These are phyloP conservation scores for Sphaerulina vaccinii DNA, from an alignment of 2,329 filamentous ascomycete genomes.

Conservation along the genomic window DNA sequence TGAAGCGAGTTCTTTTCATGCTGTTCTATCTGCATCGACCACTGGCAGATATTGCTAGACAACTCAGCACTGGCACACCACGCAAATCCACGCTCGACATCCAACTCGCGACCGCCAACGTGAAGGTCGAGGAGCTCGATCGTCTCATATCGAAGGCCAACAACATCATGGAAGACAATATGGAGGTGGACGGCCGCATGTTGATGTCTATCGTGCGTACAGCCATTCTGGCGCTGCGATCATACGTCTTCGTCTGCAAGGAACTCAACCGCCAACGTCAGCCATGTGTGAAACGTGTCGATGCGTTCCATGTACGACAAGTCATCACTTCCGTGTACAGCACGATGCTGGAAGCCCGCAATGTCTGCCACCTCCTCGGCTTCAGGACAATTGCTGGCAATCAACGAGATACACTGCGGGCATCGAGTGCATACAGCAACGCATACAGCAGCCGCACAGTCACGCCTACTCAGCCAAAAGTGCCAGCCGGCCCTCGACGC, in stretches of 20 bases:
- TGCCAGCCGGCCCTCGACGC: conserved; percentile 45
- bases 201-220: conserved; percentile 43
- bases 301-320: conserved; percentile 58
- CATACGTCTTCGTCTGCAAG: conserved; percentile 50
- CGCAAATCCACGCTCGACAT: conserved; percentile 53
- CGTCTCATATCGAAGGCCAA: conserved; percentile 44
- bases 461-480: conserved; percentile 50
- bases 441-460: conserved; percentile 37
- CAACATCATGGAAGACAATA: conserved; percentile 50
- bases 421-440: conserved; percentile 32
- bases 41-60: conserved; percentile 34
- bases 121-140: conserved; percentile 57
- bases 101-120: conserved; percentile 56
- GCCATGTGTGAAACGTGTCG: conserved; percentile 56
- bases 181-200: conserved; percentile 44
- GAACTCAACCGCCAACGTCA: conserved; percentile 50
- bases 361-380: conserved; percentile 56
- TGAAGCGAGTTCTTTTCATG: conserved; percentile 32
- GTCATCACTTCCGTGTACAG: conserved; percentile 60
- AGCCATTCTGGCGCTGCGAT: conserved; percentile 51
- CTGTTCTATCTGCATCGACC: conserved; percentile 32
- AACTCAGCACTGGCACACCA: conserved; percentile 48
- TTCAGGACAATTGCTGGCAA: conserved; percentile 37
- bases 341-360: conserved; percentile 59
- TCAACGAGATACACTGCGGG: conserved; percentile 29